Percentiles rank a stretch among this genome's conserved stretches.
These are phyloP conservation scores for Ophiostoma tasmaniense DNA, from an alignment of 2,329 filamentous ascomycete species.

Conservation along the genomic window DNA sequence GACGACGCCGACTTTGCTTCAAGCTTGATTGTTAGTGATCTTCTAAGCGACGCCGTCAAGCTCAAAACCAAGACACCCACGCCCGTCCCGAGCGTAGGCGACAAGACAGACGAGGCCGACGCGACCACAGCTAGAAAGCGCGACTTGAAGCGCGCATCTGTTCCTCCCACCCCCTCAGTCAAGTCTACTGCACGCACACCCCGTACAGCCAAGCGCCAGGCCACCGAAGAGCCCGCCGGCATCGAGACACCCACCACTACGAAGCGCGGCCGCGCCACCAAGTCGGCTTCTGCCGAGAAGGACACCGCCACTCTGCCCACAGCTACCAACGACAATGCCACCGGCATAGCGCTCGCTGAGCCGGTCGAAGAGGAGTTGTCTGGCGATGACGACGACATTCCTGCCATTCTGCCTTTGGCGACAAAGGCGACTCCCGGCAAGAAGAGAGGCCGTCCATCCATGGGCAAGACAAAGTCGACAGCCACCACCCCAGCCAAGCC, in stretches of 20 bases:
- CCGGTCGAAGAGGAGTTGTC: neutral
- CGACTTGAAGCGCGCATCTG: neutral
- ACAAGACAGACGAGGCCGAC: neutral
- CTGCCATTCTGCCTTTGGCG: neutral
- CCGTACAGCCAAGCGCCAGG: constrained; percentile 24
- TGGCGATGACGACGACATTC: constrained; percentile 1
- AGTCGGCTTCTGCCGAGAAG: neutral
- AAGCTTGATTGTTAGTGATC: constrained; percentile 12
- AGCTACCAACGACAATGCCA: neutral
- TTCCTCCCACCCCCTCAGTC: neutral
- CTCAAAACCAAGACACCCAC: constrained; percentile 4
- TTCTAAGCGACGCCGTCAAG: constrained; percentile 6
- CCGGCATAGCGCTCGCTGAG: neutral
- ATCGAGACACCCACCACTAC: constrained; percentile 11
- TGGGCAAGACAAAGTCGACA: constrained; percentile 2
- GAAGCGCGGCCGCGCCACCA: constrained; percentile 18
- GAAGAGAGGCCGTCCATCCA: constrained; percentile 7
- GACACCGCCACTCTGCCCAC: neutral
- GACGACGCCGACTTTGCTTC: constrained; percentile 9
- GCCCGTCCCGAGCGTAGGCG: neutral
- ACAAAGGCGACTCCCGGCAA: neutral
- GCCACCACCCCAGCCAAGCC: neutral
- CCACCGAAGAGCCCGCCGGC: constrained; percentile 18
- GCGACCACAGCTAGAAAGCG: neutral
- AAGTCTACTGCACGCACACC: constrained; percentile 9